Percentiles rank a stretch among this genome's conserved stretches.
Evolutionary conservation across 176 grass and related monocot species (phyloP).

Genomic region (Pontederia crassipes): DNA sequence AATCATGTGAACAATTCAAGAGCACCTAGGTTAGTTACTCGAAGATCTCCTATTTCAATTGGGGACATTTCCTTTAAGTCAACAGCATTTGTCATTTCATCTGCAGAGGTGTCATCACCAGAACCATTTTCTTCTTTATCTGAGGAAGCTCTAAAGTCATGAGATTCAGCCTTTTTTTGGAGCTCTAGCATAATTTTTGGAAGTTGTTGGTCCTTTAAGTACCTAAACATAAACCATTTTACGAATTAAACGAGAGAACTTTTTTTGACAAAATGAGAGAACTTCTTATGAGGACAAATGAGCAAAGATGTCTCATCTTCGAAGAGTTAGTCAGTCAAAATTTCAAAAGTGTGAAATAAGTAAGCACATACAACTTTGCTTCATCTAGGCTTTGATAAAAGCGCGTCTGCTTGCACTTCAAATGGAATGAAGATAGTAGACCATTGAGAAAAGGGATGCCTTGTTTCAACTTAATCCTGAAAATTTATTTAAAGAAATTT

Average conservation of each 20-base stretch:
- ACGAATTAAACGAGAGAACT: too few relatives aligned
- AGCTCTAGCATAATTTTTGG: constrained; percentile 78
- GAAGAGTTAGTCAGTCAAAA: too few relatives aligned
- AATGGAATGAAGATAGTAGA: constrained; percentile 80
- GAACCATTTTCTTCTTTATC: constrained; percentile 29
- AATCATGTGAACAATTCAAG: constrained; percentile 6
- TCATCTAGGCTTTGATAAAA: constrained; percentile 90
- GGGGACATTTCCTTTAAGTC: constrained; percentile 40
- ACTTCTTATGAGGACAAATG: too few relatives aligned
- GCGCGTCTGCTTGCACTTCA: constrained; percentile 89
- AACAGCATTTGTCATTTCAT: constrained; percentile 23
- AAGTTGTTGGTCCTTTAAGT: constrained; percentile 71
- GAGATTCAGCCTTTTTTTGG: constrained; percentile 39
- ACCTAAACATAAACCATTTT: constrained; percentile 31
- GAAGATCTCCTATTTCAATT: constrained; percentile 77
- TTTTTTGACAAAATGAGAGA: too few relatives aligned
- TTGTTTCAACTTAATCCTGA: constrained; percentile 88
- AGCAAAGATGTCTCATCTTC: too few relatives aligned
- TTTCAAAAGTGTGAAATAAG: neutral
- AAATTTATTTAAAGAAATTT: constrained; percentile 23
- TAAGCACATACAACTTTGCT: constrained; percentile 65
- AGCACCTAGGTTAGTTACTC: constrained; percentile 80
- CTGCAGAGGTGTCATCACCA: constrained; percentile 53
- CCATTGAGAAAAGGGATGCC: constrained; percentile 80
- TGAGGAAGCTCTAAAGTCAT: constrained; percentile 39